These are phyloP conservation scores for Solanum chilense DNA, from an alignment of 257 asterid genomes.

Conservation along the genomic window DNA sequence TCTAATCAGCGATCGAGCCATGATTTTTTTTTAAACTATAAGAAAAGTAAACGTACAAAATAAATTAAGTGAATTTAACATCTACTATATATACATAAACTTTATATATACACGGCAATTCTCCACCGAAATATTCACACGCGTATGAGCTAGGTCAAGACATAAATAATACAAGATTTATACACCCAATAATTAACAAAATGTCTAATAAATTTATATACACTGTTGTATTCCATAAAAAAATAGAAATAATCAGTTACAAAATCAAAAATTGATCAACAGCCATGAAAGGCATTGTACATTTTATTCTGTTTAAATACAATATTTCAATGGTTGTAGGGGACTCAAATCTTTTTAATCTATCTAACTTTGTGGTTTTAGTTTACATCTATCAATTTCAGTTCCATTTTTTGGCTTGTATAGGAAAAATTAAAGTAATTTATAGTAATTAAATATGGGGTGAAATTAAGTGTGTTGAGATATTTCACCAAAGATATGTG, in stretches of 20 bases:
- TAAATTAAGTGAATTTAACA: rapidly evolving
- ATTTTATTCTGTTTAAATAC: not conserved
- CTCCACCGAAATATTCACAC: not conserved
- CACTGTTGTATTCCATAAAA: not conserved
- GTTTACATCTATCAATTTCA: not conserved
- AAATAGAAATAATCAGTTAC: not conserved
- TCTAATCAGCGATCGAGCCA: not conserved
- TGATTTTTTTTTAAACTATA: rapidly evolving
- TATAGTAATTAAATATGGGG: not conserved
- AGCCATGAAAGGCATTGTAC: not conserved
- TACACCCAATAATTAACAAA: not conserved
- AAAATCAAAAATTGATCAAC: not conserved
- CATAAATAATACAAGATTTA: not conserved
- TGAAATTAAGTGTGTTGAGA: not conserved
- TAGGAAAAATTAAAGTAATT: not conserved
- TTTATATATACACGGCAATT: not conserved
- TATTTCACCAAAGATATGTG: conserved; percentile 11
- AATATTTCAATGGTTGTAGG: not conserved
- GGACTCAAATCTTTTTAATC: not conserved
- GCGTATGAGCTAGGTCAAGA: not conserved
- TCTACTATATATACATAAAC: not conserved
- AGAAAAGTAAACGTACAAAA: not conserved
- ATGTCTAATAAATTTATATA: not conserved
- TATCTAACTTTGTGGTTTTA: not conserved
- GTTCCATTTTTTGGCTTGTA: not conserved